Conservation (phyloP, 768 basidiomycete genomes). For the Brasilioporus rufonigricans region DNA sequence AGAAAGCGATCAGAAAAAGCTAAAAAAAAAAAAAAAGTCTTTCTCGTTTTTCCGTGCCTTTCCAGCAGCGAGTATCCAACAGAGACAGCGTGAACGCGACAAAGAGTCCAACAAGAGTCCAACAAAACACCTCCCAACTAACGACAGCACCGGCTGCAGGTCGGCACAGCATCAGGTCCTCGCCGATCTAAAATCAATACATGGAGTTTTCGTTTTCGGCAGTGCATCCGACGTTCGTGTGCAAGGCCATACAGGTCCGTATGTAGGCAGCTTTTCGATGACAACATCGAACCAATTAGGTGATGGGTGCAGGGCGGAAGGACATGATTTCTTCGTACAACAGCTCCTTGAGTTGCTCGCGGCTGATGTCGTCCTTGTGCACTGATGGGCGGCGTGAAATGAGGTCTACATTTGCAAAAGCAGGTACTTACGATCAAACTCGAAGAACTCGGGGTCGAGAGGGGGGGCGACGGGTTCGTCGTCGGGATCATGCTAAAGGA, state of each 20-base stretch:
- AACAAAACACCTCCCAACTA: too few relatives aligned
- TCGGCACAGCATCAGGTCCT: too few relatives aligned
- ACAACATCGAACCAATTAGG: slow-evolving; percentile 16
- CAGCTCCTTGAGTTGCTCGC: slow-evolving; percentile 93
- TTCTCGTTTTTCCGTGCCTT: too few relatives aligned
- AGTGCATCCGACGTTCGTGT: slow-evolving; percentile 5
- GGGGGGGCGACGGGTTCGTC: slow-evolving; percentile 96
- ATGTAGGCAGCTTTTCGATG: neutral
- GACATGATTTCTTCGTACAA: slow-evolving; percentile 94
- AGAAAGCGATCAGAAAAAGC: too few relatives aligned
- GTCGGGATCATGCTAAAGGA: slow-evolving; percentile 80
- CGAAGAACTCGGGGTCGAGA: slow-evolving; percentile 95
- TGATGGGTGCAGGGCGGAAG: slow-evolving; percentile 68
- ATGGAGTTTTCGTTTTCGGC: slow-evolving; percentile 3
- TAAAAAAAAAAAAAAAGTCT: too few relatives aligned
- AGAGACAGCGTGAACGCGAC: too few relatives aligned
- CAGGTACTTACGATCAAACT: slow-evolving; percentile 78
- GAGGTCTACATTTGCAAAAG: neutral
- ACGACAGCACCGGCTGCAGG: too few relatives aligned
- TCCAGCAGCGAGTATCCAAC: too few relatives aligned
- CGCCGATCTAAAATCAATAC: slow-evolving; percentile 3
- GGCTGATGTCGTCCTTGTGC: slow-evolving; percentile 93
- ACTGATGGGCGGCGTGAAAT: slow-evolving; percentile 40
- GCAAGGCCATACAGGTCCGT: neutral
- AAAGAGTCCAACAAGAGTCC: too few relatives aligned